Evolutionary conservation across 2,329 filamentous ascomycete species (phyloP).

Genomic region (Acarospora socialis): DNA sequence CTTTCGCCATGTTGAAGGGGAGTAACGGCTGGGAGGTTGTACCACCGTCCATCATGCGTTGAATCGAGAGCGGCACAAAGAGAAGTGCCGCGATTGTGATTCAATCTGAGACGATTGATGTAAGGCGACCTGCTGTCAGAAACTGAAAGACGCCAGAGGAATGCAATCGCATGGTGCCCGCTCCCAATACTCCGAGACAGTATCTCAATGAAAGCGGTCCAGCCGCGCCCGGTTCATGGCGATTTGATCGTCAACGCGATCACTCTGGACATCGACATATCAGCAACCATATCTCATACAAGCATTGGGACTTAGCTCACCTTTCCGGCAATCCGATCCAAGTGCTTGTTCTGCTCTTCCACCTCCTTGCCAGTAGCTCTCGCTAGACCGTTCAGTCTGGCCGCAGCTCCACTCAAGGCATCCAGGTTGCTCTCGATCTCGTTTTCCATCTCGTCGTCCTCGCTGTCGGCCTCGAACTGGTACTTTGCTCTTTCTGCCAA

Average conservation of each 20-base stretch:
- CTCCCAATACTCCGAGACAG: too few relatives aligned
- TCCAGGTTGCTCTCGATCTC: conserved; percentile 55
- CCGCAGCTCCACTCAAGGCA: conserved; percentile 45
- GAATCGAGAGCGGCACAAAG: too few relatives aligned
- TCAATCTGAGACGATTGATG: too few relatives aligned
- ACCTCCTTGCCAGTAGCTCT: conserved; percentile 62
- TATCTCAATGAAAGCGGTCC: conserved; percentile 45
- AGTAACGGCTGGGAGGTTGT: too few relatives aligned
- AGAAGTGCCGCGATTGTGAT: too few relatives aligned
- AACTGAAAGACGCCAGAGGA: too few relatives aligned
- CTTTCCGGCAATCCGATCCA: conserved; percentile 67
- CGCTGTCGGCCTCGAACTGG: conserved; percentile 62
- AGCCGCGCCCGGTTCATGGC: conserved; percentile 61
- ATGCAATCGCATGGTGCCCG: too few relatives aligned
- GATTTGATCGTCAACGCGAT: conserved; percentile 68
- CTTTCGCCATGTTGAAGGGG: too few relatives aligned
- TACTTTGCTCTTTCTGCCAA: conserved; percentile 56
- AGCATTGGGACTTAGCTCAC: conserved; percentile 31
- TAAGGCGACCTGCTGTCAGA: too few relatives aligned
- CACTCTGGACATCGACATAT: conserved; percentile 42
- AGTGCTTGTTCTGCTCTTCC: conserved; percentile 60
- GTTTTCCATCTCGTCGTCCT: conserved; percentile 54
- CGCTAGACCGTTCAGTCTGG: conserved; percentile 58
- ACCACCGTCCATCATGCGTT: too few relatives aligned
- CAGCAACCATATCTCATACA: neutral